phyloP scores from a whole-genome alignment of 805 yeast genomes.

The Pichia ethanolica region DNA sequence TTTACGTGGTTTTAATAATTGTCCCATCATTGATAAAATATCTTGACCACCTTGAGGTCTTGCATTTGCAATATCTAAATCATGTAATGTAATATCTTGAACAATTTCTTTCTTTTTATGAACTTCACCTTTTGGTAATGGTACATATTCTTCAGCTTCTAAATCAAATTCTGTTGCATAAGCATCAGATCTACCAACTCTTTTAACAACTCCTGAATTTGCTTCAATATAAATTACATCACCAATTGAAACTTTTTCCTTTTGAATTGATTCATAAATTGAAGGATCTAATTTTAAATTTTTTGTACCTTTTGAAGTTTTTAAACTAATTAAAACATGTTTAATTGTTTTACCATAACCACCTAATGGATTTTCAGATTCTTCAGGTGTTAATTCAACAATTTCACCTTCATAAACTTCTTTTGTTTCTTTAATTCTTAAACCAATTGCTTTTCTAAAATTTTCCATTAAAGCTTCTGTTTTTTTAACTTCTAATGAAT shows the following conservation, averaged over 20 bases:
- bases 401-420: constrained; percentile 99
- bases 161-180: constrained; percentile 98
- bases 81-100: constrained; percentile 96
- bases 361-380: constrained; percentile 93
- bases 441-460: constrained; percentile 91
- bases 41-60: constrained; percentile 97
- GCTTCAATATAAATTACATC: constrained; percentile 94
- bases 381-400: constrained; percentile 76
- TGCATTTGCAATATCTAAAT: constrained; percentile 94
- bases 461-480: constrained; percentile 97
- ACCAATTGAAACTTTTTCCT: constrained; percentile 94
- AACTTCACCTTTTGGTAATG: constrained; percentile 97
- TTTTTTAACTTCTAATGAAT: constrained; percentile 84
- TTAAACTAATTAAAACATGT: constrained; percentile 90
- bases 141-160: constrained; percentile 95
- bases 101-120: constrained; percentile 93
- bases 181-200: constrained; percentile 92
- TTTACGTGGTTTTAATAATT: constrained; percentile 88
- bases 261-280: constrained; percentile 88
- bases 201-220: constrained; percentile 88
- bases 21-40: constrained; percentile 96
- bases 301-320: constrained; percentile 95
- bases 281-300: constrained; percentile 99
- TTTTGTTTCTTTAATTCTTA: constrained; percentile 91
- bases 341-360: constrained; percentile 60